Conservation (phyloP, 805 yeast genomes). For the Saccharomyces mikatae region DNA sequence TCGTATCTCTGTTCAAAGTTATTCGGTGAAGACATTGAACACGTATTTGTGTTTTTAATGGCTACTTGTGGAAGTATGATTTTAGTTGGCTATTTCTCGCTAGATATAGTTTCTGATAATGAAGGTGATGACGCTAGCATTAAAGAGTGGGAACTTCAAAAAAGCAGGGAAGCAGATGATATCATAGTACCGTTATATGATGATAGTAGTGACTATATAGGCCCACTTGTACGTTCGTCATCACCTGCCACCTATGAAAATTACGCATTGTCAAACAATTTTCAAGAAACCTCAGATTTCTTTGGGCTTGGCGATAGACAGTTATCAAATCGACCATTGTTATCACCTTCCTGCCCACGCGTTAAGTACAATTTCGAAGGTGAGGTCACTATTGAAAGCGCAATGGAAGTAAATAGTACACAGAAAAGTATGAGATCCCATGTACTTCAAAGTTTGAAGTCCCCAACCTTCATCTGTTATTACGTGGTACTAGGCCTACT, state of each 20-base stretch:
- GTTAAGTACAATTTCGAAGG: background rate
- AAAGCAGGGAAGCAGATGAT: background rate
- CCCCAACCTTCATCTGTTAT: constrained; percentile 39
- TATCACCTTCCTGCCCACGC: background rate
- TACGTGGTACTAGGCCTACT: constrained; percentile 47
- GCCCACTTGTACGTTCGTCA: background rate
- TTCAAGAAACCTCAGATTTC: background rate
- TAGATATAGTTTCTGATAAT: constrained; percentile 10
- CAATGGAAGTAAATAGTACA: background rate
- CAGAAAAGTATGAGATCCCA: background rate
- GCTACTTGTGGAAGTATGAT: constrained; percentile 37
- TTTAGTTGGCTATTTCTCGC: constrained; percentile 27
- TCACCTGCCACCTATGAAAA: background rate
- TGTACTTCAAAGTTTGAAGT: background rate
- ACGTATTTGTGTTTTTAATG: constrained; percentile 48
- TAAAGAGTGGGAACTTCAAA: background rate
- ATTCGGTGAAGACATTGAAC: constrained; percentile 46
- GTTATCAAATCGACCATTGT: background rate
- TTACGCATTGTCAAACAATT: background rate
- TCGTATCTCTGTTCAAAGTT: constrained; percentile 47
- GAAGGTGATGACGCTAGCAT: background rate
- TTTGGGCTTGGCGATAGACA: background rate
- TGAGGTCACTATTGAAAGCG: background rate
- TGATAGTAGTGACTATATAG: background rate
- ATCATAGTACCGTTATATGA: background rate